Evolutionary conservation across 1,284 basidiomycete genomes (phyloP), one percentile per base, ranked within the genome.

Genomic region (Kwoniella shivajii): DNA sequence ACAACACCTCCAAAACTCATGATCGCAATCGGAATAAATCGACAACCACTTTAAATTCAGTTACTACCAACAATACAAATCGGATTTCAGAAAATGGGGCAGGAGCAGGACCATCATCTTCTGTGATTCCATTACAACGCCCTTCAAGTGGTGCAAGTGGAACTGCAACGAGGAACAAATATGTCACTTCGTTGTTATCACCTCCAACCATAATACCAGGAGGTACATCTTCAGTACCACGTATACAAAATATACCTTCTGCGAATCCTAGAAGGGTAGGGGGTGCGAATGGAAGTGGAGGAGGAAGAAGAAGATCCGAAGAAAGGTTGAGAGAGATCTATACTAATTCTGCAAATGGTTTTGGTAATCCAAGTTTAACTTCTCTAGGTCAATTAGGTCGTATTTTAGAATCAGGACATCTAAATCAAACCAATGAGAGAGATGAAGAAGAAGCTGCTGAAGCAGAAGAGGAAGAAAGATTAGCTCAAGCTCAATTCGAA

Each of bases 121-220:
- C n/a, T n/a, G n/a, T n/a, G n/a, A n/a, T n/a, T n/a, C n/a, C n/a
- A n/a, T n/a, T n/a, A n/a, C n/a, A n/a, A n/a, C n/a, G n/a, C n/a
- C n/a, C n/a, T n/a, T n/a, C n/a, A n/a, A n/a, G n/a, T n/a, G n/a
- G n/a, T n/a, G n/a, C n/a, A n/a, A n/a, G n/a, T n/a, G n/a, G n/a
- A n/a, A n/a, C n/a, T n/a, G n/a, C n/a, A n/a, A n/a, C n/a, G n/a
- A n/a, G n/a, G n/a, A n/a, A 47, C 14, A 29, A 52, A 47, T 71
- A 72, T 53, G 66, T 67, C 7, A 50, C 65, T 3, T 60, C 57
- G 9, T 50, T 72, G 20, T 47, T 68, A 2, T 52, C 69, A 3
- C 74, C 74, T 6, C 74, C 74, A 0, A 48, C 64, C 6, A 69
- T 76, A 48, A 61, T 72, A 56, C 68, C 72, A 3, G 72, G 73